Percentiles rank a stretch among this genome's conserved stretches.
Conservation (phyloP, 2,329 filamentous ascomycete genomes). For the Nemania bipapillata region DNA sequence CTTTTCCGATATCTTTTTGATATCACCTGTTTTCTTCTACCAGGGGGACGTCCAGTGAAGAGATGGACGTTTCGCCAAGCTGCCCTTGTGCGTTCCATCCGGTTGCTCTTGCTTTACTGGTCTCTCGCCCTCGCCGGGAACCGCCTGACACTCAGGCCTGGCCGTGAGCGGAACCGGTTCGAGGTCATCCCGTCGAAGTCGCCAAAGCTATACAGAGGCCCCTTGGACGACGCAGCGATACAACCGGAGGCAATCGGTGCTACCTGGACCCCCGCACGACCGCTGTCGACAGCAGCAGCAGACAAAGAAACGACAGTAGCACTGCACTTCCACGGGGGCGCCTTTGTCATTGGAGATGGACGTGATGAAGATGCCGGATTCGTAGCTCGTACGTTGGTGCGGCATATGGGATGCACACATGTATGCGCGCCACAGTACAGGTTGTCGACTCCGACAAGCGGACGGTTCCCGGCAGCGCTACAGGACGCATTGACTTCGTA, state of each 20-base stretch:
- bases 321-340: slow-evolving; percentile 46
- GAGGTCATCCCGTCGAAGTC: slow-evolving; percentile 31
- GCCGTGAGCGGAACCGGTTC: slow-evolving; percentile 37
- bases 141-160: slow-evolving; percentile 26
- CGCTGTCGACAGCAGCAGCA: not conserved
- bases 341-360: slow-evolving; percentile 45
- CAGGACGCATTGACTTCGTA: slow-evolving; percentile 61
- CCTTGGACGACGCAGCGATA: slow-evolving; percentile 28
- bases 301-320: slow-evolving; percentile 30
- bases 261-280: slow-evolving; percentile 44
- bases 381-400: slow-evolving; percentile 48
- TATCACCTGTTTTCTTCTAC: slow-evolving; percentile 9
- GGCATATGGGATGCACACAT: slow-evolving; percentile 52
- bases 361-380: slow-evolving; percentile 28
- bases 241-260: slow-evolving; percentile 45
- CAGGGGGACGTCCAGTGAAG: slow-evolving; percentile 22
- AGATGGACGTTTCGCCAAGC: slow-evolving; percentile 31
- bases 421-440: slow-evolving; percentile 61
- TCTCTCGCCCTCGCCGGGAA: slow-evolving; percentile 8
- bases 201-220: slow-evolving; percentile 37
- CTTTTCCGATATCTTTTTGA: slow-evolving; percentile 26
- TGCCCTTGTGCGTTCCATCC: slow-evolving; percentile 26
- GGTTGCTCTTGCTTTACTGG: slow-evolving; percentile 24
- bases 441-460: slow-evolving; percentile 54
- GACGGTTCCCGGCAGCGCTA: slow-evolving; percentile 61